Base-by-base conservation (phyloP, 176 grass and related monocot genomes). In the Zoysia japonica region DNA sequence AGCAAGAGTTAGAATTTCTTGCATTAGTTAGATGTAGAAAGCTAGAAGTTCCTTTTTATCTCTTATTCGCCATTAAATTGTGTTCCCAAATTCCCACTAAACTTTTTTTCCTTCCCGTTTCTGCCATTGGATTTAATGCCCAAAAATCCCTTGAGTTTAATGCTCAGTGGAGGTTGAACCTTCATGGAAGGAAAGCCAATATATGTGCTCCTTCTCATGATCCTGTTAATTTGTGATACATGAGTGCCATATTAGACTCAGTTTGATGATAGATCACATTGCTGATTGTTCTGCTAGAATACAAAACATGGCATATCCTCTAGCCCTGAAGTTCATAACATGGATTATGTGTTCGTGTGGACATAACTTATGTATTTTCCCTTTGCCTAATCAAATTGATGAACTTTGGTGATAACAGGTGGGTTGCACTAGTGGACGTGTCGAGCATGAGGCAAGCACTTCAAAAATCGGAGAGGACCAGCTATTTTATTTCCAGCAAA, bases 381-480 rank as follows among this genome's bases (percentile, higher is more conserved):
- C 9, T 69, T 19, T 80, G 42, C 7, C 51, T 46, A 19, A 57
- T 19, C 35, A 64, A 50, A 19, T 75, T 89, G 59, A 71, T 35
- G n/a, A 0, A 51, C 51, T n/a, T 86, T 48, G 0, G 1, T 78
- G 74, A 8, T 78, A 61, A 88, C 90, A 99, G 96, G 96, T 95
- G 79, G 89, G 86, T 43, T 86, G 90, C 44, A 85, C 88, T 65
- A 88, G 90, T 13, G 84, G 86, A 12, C 75, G 88, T 69, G 88
- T 99, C 35, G 96, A 99, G 81, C 96, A 99, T 16, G 96, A 99
- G 79, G 96, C 96, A 35, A 99, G 96, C 79, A 99, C 96, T 65
- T 99, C 96, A 9, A 99, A 99, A 84, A 99, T 99, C 10, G 96
- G 96, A 53, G 96, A 99, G 86, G 96, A 95, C 36, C 96, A 99